Evolutionary conservation across 345 rosid genomes (phyloP).

Genomic region (Turritis glabra): DNA sequence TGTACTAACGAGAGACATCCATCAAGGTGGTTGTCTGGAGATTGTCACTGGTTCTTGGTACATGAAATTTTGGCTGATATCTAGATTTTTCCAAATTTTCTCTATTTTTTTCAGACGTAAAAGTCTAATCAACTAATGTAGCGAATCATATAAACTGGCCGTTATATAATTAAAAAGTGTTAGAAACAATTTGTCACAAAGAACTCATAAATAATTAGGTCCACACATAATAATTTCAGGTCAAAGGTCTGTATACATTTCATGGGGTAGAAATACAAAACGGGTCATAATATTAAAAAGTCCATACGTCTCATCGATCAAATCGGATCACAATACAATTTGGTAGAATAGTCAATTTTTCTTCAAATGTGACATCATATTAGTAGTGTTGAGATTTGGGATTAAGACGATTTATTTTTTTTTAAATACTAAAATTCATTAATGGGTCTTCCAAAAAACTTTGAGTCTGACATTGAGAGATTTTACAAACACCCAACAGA

Average conservation of each 20-base stretch:
- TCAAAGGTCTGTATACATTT: constrained; percentile 1
- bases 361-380: not conserved
- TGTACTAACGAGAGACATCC: constrained; percentile 32
- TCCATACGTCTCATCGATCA: not conserved
- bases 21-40: constrained; percentile 31
- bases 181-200: constrained; percentile 9
- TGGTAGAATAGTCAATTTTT: constrained; percentile 19
- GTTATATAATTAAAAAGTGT: not conserved
- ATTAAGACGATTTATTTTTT: too few relatives aligned
- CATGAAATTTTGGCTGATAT: constrained; percentile 24
- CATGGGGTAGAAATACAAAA: not conserved
- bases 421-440: too few relatives aligned
- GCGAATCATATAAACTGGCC: constrained; percentile 25
- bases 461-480: too few relatives aligned
- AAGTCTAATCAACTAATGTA: constrained; percentile 22
- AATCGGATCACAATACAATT: not conserved
- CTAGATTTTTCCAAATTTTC: not conserved
- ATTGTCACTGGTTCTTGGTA: constrained; percentile 33
- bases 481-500: too few relatives aligned
- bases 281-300: not conserved
- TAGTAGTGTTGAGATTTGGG: too few relatives aligned
- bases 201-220: constrained; percentile 15
- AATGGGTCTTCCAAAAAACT: too few relatives aligned
- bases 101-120: not conserved
- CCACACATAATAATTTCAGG: constrained; percentile 25